phyloP scores from a whole-genome alignment of 2,329 filamentous ascomycete genomes.

The Fusarium sp. region DNA sequence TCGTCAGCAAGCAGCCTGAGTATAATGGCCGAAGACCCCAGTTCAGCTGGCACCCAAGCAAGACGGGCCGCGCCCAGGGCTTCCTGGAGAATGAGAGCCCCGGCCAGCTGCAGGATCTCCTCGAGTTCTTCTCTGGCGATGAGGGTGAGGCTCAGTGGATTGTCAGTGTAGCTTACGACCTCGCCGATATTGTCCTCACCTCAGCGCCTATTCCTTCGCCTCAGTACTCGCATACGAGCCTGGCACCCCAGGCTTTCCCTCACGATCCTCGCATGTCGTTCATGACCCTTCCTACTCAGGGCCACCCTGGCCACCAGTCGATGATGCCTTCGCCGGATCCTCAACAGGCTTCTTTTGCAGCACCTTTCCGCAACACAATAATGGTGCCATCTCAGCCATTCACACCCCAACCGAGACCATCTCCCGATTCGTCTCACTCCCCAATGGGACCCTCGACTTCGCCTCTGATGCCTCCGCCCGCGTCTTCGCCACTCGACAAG shows the following conservation, averaged over 20 bases:
- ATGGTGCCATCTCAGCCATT: slow-evolving; percentile 50
- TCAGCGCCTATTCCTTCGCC: slow-evolving; percentile 48
- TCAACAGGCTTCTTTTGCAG: slow-evolving; percentile 45
- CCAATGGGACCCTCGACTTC: slow-evolving; percentile 49
- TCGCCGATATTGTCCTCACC: slow-evolving; percentile 61
- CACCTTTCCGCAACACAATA: slow-evolving; percentile 48
- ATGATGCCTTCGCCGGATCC: slow-evolving; percentile 46
- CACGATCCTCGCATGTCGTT: slow-evolving; percentile 48
- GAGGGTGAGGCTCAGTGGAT: slow-evolving; percentile 68
- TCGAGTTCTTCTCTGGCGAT: slow-evolving; percentile 73
- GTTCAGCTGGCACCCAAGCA: slow-evolving; percentile 70
- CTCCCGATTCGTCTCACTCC: slow-evolving; percentile 49
- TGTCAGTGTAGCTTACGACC: slow-evolving; percentile 68
- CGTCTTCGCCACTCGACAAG: slow-evolving; percentile 49
- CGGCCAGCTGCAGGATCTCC: slow-evolving; percentile 71
- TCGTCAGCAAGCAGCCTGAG: slow-evolving; percentile 65
- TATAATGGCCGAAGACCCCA: slow-evolving; percentile 67
- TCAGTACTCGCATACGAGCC: slow-evolving; percentile 45
- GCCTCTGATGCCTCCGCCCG: slow-evolving; percentile 45
- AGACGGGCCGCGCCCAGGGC: slow-evolving; percentile 67
- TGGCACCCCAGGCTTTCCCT: slow-evolving; percentile 40
- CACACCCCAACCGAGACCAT: slow-evolving; percentile 42
- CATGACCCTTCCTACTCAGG: slow-evolving; percentile 49
- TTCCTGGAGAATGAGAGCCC: slow-evolving; percentile 72
- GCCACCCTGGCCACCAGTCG: slow-evolving; percentile 42